Conservation (phyloP, 495 filamentous ascomycete species). For the Podospora pseudocomata region DNA sequence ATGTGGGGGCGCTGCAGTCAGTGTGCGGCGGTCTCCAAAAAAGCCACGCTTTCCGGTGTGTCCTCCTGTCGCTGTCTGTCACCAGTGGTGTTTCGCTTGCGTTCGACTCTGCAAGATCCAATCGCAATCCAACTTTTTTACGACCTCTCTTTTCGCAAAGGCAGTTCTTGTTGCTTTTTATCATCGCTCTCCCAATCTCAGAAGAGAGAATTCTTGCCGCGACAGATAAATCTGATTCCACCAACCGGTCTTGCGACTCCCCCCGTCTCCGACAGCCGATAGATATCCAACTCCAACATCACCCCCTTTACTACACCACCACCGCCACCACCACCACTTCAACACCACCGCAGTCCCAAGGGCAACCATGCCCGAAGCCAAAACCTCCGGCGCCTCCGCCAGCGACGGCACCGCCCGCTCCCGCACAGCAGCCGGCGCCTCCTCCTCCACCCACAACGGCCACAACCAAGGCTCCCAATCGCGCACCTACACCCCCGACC, state of each 20-base stretch:
- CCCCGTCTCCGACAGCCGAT: background rate
- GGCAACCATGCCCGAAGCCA: slow-evolving; percentile 69
- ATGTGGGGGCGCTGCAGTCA: background rate
- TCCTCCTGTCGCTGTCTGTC: background rate
- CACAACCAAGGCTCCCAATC: slow-evolving; percentile 95
- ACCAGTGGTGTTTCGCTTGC: no score
- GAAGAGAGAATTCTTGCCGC: background rate
- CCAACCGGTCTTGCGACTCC: background rate
- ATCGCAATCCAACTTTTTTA: background rate
- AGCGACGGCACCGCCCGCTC: slow-evolving; percentile 34
- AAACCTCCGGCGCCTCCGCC: slow-evolving; percentile 55
- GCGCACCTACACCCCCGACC: slow-evolving; percentile 81
- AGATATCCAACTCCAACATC: background rate
- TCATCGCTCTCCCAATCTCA: background rate
- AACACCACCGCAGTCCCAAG: background rate
- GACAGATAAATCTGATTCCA: background rate
- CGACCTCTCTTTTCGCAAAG: background rate
- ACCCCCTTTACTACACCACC: background rate
- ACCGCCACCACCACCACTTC: background rate
- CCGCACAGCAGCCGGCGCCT: slow-evolving; percentile 50
- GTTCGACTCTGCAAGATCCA: background rate
- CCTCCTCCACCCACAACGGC: slow-evolving; percentile 48
- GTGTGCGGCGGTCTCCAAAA: slow-evolving; percentile 1
- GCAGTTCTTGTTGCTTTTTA: background rate
- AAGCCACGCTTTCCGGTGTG: background rate